Evolutionary conservation across 192 early-diverging fungal species (phyloP).

Genomic region (Chytriomyces hyalinus): DNA sequence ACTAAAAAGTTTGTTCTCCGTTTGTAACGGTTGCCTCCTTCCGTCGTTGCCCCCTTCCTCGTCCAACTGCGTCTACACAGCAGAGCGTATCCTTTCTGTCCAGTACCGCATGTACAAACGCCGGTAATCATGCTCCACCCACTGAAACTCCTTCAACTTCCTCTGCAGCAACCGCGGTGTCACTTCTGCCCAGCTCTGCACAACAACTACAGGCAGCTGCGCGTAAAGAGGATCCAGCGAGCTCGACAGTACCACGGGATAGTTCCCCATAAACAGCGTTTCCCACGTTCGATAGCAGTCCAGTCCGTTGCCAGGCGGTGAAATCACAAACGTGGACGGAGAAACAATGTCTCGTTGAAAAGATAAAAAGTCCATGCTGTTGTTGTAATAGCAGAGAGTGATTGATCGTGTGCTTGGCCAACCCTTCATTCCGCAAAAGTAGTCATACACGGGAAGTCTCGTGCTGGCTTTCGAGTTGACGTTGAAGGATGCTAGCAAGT

Average conservation of each 20-base stretch:
- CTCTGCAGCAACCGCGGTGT: background rate
- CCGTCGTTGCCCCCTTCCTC: background rate
- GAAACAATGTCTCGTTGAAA: slow-evolving; percentile 2
- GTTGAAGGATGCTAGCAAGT: background rate
- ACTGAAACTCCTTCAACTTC: background rate
- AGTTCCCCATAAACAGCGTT: background rate
- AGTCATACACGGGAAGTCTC: background rate
- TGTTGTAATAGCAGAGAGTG: background rate
- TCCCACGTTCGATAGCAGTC: slow-evolving; percentile 30
- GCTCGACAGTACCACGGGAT: slow-evolving; percentile 3
- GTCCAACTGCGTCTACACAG: background rate
- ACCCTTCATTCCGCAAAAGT: background rate
- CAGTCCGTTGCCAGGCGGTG: slow-evolving; percentile 15
- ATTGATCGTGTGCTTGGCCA: too few relatives aligned
- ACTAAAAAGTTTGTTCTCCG: background rate
- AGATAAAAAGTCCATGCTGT: background rate
- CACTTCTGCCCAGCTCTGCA: slow-evolving; percentile 9
- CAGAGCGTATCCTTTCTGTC: background rate
- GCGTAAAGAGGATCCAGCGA: slow-evolving; percentile 1
- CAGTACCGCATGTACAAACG: background rate
- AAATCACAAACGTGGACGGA: slow-evolving; percentile 17
- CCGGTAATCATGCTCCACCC: background rate
- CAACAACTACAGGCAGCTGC: background rate
- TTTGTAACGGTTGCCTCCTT: background rate
- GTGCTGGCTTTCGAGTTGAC: background rate